phyloP scores from a whole-genome alignment of 169 alveolate genomes.

The Sarcocystis neurona region DNA sequence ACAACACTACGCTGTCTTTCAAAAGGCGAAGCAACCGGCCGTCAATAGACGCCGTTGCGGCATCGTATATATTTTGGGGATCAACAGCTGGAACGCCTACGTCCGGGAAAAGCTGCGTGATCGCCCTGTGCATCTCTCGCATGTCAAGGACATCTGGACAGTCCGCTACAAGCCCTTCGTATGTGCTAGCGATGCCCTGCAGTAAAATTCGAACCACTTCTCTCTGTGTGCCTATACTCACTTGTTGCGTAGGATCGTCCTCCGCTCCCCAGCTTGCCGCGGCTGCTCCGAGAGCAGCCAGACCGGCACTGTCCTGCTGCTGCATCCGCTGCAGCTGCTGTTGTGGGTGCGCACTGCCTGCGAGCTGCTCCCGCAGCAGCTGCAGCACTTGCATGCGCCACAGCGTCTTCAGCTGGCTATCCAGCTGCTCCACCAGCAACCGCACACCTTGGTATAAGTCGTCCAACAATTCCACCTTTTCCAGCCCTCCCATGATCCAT shows the following conservation, averaged over 20 bases:
- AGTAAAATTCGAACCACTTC: constrained; percentile 30
- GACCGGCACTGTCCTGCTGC: constrained; percentile 33
- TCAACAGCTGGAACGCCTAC: constrained; percentile 56
- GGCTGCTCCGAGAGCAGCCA: background rate
- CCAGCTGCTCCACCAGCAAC: constrained; percentile 52
- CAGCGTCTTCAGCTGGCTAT: constrained; percentile 54
- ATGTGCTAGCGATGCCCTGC: constrained; percentile 23
- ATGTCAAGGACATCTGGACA: constrained; percentile 59
- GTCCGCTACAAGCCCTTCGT: constrained; percentile 25
- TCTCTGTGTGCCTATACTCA: constrained; percentile 44
- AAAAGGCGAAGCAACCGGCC: constrained; percentile 42
- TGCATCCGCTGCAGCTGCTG: constrained; percentile 40
- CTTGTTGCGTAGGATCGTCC: constrained; percentile 52
- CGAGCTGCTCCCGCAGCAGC: no score
- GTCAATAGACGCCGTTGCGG: constrained; percentile 47
- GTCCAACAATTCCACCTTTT: constrained; percentile 46
- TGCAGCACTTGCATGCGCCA: constrained; percentile 51
- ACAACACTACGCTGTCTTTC: constrained; percentile 39
- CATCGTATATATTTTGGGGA: constrained; percentile 47
- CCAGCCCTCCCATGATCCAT: constrained; percentile 57
- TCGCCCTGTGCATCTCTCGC: constrained; percentile 58
- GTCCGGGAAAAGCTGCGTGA: constrained; percentile 56
- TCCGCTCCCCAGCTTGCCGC: constrained; percentile 27
- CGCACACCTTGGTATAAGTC: constrained; percentile 49
- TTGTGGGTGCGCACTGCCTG: no score